These are phyloP conservation scores for Spathaspora passalidarum DNA, from an alignment of 805 yeast genomes.

Conservation along the genomic window DNA sequence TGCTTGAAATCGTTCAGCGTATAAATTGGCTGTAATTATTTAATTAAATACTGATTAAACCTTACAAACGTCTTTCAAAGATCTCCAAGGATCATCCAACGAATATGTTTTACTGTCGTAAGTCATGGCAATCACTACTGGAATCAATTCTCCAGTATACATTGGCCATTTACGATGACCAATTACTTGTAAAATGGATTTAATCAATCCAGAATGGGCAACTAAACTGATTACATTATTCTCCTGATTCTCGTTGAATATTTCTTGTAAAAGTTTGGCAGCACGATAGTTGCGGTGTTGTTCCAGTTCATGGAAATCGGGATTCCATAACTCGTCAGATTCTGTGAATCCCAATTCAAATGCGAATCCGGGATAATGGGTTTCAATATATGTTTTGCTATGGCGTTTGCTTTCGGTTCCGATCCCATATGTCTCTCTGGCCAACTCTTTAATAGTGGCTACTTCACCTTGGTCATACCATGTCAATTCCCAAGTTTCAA, in stretches of 20 bases:
- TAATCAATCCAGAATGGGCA: conserved; percentile 27
- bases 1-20: too few species aligned
- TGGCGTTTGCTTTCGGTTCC: conserved; percentile 30
- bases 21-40: too few species aligned
- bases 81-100: conserved; percentile 11
- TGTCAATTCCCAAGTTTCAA: conserved; percentile 25
- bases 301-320: conserved; percentile 20
- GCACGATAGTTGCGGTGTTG: conserved; percentile 27
- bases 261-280: conserved; percentile 21
- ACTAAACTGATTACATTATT: conserved; percentile 23
- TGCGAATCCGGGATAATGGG: conserved; percentile 15
- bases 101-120: conserved; percentile 5
- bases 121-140: conserved; percentile 23
- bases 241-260: conserved; percentile 19
- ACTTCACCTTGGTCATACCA: conserved; percentile 19
- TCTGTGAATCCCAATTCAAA: conserved; percentile 26
- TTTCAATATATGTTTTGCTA: conserved; percentile 16
- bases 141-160: conserved; percentile 27
- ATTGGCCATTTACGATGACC: conserved; percentile 22
- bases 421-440: conserved; percentile 33
- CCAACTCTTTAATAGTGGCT: conserved; percentile 23
- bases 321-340: conserved; percentile 23
- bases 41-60: neutral
- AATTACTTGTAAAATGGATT: conserved; percentile 21
- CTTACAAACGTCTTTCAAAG: conserved; percentile 11